Conservation (phyloP, 176 grass and related monocot species). For the Avena eriantha region DNA sequence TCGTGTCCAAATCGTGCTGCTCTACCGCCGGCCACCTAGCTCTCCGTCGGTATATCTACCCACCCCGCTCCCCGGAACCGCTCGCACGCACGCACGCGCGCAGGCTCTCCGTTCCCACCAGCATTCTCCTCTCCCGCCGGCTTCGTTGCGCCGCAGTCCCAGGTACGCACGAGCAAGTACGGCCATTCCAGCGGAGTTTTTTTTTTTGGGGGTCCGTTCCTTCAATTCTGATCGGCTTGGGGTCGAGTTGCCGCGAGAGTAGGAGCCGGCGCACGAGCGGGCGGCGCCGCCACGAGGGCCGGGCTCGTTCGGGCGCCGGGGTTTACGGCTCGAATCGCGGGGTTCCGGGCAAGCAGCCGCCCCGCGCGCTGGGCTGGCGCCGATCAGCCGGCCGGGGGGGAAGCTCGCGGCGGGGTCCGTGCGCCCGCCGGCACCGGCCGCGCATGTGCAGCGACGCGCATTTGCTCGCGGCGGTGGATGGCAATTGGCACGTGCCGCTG, state of each 20-base stretch:
- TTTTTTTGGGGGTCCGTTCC: no score
- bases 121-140: neutral
- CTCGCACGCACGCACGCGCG: no score
- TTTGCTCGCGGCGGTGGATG: neutral
- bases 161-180: neutral
- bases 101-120: neutral
- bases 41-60: neutral
- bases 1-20: conserved; percentile 4
- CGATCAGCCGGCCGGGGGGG: neutral
- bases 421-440: no score
- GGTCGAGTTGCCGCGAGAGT: neutral
- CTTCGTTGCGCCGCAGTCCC: neutral
- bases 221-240: neutral
- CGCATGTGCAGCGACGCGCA: neutral
- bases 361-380: no score
- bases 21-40: no score
- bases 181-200: no score
- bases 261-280: no score
- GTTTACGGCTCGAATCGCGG: neutral
- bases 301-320: neutral
- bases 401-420: no score
- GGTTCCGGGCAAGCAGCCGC: neutral
- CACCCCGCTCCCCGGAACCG: neutral
- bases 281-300: neutral
- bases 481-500: neutral